Percentiles rank a stretch among this genome's conserved stretches.
These are phyloP conservation scores for Trypanosomatidae sp. DNA, from an alignment of 208 protist genomes.

Conservation along the genomic window DNA sequence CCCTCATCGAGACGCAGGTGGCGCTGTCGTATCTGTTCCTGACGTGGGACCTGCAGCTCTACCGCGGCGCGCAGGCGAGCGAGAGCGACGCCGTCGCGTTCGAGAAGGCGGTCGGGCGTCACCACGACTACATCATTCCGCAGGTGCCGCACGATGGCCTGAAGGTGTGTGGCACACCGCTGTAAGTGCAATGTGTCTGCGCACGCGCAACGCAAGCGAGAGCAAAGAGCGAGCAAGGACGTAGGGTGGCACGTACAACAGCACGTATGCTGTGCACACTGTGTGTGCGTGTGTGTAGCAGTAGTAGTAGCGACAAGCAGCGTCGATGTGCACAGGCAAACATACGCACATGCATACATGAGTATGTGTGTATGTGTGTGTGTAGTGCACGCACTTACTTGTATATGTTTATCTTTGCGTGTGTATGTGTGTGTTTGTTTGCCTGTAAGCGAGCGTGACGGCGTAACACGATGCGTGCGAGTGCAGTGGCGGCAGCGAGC, in stretches of 20 bases:
- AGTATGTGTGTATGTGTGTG: no score
- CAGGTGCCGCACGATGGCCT: slow-evolving; percentile 70
- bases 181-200: slow-evolving; percentile 30
- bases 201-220: slow-evolving; percentile 21
- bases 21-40: slow-evolving; percentile 56
- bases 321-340: no score
- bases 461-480: no score
- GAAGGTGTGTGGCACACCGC: slow-evolving; percentile 28
- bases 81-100: slow-evolving; percentile 9
- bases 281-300: no score
- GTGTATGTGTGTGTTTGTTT: no score
- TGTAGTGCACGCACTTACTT: no score
- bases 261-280: no score
- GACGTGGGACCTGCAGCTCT: slow-evolving; percentile 59
- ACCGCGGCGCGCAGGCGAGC: slow-evolving; percentile 5
- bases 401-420: no score
- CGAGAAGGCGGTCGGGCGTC: slow-evolving; percentile 46
- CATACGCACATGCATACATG: no score
- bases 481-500: no score
- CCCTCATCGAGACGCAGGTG: slow-evolving; percentile 82
- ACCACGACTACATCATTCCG: slow-evolving; percentile 74
- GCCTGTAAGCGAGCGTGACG: no score
- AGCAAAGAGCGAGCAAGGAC: slow-evolving; percentile 4
- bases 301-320: no score
- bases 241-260: slow-evolving; percentile 20